Evolutionary conservation across 2,329 filamentous ascomycete genomes (phyloP).

Genomic region (Pezicula neosporulosa): DNA sequence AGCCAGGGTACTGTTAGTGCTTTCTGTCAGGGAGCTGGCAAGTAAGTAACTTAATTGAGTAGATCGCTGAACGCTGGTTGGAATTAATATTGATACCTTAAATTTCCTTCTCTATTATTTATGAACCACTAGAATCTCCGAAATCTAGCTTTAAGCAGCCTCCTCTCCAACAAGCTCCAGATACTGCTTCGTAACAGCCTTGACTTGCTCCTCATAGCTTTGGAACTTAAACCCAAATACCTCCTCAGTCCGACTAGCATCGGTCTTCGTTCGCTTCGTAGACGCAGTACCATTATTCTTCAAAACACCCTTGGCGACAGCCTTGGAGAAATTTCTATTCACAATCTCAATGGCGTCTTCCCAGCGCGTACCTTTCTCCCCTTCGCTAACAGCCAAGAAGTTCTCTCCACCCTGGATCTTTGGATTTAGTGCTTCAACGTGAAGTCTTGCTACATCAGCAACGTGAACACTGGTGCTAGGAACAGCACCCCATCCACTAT

Average conservation of each 20-base stretch:
- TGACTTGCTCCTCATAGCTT: constrained; percentile 31
- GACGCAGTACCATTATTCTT: constrained; percentile 10
- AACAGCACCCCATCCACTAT: constrained; percentile 14
- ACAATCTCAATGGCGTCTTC: constrained; percentile 36
- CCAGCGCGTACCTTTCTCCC: constrained; percentile 28
- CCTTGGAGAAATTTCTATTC: constrained; percentile 26
- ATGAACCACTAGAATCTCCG: no score
- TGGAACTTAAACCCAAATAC: constrained; percentile 30
- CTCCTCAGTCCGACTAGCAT: constrained; percentile 27
- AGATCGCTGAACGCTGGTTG: no score
- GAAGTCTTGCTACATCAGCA: constrained; percentile 15
- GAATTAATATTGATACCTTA: no score
- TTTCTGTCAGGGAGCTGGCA: no score
- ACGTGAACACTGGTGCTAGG: constrained; percentile 18
- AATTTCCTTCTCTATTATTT: no score
- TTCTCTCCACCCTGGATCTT: constrained; percentile 16
- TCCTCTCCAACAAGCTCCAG: constrained; percentile 23
- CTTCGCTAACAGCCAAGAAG: constrained; percentile 18
- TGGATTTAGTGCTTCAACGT: constrained; percentile 17
- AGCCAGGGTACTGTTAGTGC: no score
- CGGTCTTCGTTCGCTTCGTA: constrained; percentile 20
- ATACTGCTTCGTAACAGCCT: constrained; percentile 31
- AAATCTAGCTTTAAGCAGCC: no score
- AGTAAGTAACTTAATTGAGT: no score
- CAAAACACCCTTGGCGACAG: constrained; percentile 25